phyloP scores from a whole-genome alignment of 2,329 filamentous ascomycete species.

The Colletotrichum lindemuthianum region DNA sequence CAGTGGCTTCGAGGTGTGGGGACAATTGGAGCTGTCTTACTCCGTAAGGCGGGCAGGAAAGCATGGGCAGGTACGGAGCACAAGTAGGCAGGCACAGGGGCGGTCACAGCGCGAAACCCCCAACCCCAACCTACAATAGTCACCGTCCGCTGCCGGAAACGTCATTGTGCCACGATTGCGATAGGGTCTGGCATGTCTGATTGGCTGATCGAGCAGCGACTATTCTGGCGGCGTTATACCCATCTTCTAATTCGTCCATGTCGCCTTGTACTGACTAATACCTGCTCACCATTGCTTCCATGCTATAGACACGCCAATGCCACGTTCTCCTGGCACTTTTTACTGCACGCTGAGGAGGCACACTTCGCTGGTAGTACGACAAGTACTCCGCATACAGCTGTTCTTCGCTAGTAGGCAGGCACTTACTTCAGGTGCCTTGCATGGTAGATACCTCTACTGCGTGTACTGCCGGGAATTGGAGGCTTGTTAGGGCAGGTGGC shows the following conservation, averaged over 20 bases:
- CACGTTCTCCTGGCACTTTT: too few relatives aligned
- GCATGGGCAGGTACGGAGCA: too few relatives aligned
- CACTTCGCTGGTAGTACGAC: too few relatives aligned
- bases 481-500: too few relatives aligned
- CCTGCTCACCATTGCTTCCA: neutral
- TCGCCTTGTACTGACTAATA: neutral
- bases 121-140: neutral
- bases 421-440: too few relatives aligned
- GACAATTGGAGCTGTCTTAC: neutral
- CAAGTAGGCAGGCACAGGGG: neutral
- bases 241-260: constrained; percentile 2
- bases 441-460: too few relatives aligned
- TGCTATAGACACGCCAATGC: constrained; percentile 13
- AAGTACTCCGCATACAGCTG: too few relatives aligned
- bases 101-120: constrained; percentile 3
- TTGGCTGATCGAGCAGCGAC: constrained; percentile 2
- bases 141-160: constrained; percentile 26
- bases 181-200: constrained; percentile 7
- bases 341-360: too few relatives aligned
- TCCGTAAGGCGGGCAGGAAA: too few relatives aligned
- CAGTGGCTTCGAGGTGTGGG: constrained; percentile 14
- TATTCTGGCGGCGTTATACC: neutral
- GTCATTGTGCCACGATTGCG: constrained; percentile 26
- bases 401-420: too few relatives aligned
- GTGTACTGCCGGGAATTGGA: too few relatives aligned